A percentile compares a stretch with the other conserved stretches of the same genome.
phyloP scores from a whole-genome alignment of 2,329 filamentous ascomycete species.

The Aspergillus costaricaensis region DNA sequence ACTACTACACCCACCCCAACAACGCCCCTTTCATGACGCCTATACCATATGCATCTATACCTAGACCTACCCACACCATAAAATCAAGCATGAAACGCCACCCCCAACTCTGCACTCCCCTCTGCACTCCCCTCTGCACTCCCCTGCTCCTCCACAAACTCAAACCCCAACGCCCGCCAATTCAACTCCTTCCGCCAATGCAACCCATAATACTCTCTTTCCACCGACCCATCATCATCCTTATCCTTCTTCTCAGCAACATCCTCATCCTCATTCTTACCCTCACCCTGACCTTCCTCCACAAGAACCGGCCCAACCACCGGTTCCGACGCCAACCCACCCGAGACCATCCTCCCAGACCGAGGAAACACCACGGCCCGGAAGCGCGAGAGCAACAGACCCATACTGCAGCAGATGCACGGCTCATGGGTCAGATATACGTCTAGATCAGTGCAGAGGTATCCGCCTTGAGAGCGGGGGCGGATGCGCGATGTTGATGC shows the following conservation, averaged over 20 bases:
- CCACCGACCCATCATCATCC: neutral
- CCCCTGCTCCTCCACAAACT: conserved; percentile 40
- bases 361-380: conserved; percentile 72
- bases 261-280: conserved; percentile 11
- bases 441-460: conserved; percentile 90
- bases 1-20: neutral
- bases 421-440: conserved; percentile 95
- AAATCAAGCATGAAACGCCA: conserved; percentile 26
- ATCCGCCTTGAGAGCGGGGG: conserved; percentile 75
- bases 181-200: conserved; percentile 64
- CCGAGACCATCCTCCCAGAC: conserved; percentile 72
- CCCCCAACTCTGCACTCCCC: conserved; percentile 9
- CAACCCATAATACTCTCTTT: conserved; percentile 55
- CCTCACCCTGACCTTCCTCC: conserved; percentile 10
- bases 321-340: conserved; percentile 76
- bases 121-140: conserved; percentile 7
- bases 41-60: neutral
- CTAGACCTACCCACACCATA: neutral
- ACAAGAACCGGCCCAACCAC: conserved; percentile 24
- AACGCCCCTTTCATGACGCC: neutral
- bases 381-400: conserved; percentile 90
- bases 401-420: conserved; percentile 96
- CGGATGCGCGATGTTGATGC: conserved; percentile 56
- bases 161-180: conserved; percentile 52
- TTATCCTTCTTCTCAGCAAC: conserved; percentile 31